These are phyloP conservation scores for Sugiyamaella valdiviana DNA, from an alignment of 805 yeast species.

Conservation along the genomic window DNA sequence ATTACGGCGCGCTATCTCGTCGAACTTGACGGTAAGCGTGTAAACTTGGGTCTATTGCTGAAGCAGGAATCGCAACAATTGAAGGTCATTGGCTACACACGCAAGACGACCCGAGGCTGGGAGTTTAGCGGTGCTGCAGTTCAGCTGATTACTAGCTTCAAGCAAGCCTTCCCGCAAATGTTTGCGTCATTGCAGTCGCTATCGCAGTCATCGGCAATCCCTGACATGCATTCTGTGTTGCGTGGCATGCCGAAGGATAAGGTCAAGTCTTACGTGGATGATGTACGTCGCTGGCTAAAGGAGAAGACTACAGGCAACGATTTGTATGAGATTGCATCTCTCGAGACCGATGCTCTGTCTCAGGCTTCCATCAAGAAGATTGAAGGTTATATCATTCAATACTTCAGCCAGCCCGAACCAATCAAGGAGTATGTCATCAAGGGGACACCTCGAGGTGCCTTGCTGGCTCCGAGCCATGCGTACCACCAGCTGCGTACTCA, in stretches of 20 bases:
- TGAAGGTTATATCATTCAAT: slow-evolving; percentile 52
- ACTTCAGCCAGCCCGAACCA: slow-evolving; percentile 34
- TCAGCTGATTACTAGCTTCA: slow-evolving; percentile 56
- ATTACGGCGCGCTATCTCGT: slow-evolving; percentile 70
- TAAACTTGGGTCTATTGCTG: slow-evolving; percentile 75
- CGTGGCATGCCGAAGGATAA: slow-evolving; percentile 25
- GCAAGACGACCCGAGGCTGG: slow-evolving; percentile 65
- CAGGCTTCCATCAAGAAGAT: slow-evolving; percentile 57
- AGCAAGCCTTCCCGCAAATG: slow-evolving; percentile 53
- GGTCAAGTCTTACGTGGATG: slow-evolving; percentile 35
- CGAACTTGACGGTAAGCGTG: slow-evolving; percentile 45
- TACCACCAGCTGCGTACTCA: slow-evolving; percentile 67
- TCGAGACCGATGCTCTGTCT: slow-evolving; percentile 75
- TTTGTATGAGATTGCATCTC: slow-evolving; percentile 53
- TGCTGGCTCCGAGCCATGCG: slow-evolving; percentile 69
- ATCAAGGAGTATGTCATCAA: slow-evolving; percentile 52
- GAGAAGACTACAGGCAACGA: slow-evolving; percentile 31
- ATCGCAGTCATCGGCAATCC: slow-evolving; percentile 15
- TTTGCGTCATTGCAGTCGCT: slow-evolving; percentile 37
- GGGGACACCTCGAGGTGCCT: slow-evolving; percentile 79
- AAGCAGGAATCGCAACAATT: slow-evolving; percentile 73
- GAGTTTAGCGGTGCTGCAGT: slow-evolving; percentile 73
- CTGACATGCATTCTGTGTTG: slow-evolving; percentile 19
- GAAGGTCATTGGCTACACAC: slow-evolving; percentile 85
- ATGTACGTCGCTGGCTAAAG: slow-evolving; percentile 41